Evolutionary conservation across 1,139 yeast species (phyloP).

Genomic region (Pichia sp.): DNA sequence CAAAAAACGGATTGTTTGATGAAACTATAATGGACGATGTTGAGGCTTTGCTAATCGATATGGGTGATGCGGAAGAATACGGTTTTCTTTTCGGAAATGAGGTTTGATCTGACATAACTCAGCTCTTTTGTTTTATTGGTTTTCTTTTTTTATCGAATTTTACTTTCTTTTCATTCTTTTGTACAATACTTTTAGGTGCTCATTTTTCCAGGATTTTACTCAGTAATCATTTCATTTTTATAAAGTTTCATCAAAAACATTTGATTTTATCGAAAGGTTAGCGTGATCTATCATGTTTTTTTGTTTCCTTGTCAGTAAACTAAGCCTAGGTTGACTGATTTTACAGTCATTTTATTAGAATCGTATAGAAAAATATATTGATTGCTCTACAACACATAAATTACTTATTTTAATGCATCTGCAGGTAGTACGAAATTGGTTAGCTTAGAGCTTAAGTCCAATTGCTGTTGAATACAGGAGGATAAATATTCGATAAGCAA

Average conservation of each 20-base stretch:
- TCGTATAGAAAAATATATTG: conserved; percentile 1
- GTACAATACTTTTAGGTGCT: background rate
- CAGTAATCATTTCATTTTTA: background rate
- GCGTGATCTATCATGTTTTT: background rate
- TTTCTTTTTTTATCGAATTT: background rate
- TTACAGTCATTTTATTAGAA: background rate
- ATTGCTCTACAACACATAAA: background rate
- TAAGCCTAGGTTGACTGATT: background rate
- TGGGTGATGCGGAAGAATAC: conserved; percentile 32
- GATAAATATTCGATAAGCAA: conserved; percentile 81
- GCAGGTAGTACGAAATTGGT: conserved; percentile 45
- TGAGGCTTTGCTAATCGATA: conserved; percentile 43
- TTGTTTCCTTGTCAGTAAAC: background rate
- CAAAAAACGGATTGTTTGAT: conserved; percentile 70
- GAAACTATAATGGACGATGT: conserved; percentile 69
- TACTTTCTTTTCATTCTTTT: background rate
- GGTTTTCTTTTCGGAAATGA: conserved; percentile 27
- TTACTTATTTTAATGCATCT: conserved; percentile 22
- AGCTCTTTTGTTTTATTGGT: background rate
- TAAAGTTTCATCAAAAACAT: background rate
- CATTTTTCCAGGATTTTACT: background rate
- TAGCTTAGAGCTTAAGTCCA: conserved; percentile 73
- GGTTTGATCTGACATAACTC: background rate
- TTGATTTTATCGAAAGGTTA: background rate
- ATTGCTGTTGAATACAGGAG: conserved; percentile 80